Evolutionary conservation across 208 protist genomes (phyloP), one percentile per base, ranked within the genome.

Genomic region (Herpetomonas tarakana): DNA sequence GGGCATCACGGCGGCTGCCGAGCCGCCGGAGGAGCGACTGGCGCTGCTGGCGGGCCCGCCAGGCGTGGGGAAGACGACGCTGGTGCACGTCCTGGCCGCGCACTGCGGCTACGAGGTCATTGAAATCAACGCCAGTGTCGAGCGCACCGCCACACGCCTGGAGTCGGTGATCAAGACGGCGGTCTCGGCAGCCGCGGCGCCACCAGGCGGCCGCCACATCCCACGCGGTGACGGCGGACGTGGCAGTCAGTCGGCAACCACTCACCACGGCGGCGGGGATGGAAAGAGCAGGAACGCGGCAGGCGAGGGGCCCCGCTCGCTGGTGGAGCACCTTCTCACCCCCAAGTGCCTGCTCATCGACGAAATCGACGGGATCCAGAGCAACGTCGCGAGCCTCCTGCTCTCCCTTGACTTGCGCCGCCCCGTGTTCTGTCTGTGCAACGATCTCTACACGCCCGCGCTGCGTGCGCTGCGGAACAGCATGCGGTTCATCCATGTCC

Each of bases 21-120:
- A 51, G 16, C 68, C 71, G 24, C 88, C 88, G 6, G 79, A 73
- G 46, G 86, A 91, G 53, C 81, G 78, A 14, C 66, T 95, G 1
- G 81, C 75, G 6, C 58, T 98, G 45, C 63, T 98, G 12, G 82
- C 83, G 0, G 97, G 97, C 0, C 93, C 96, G 19, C 96, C 97
- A 0, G 97, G 97, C 21, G 68, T 97, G 11, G 97, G 97, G 19
- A 99, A 99, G 76, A 98, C 97, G 21, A 98, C 97, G 0, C 74
- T 99, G 3, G 96, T 90, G 12, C 92, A 98, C 54, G 87, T 98
- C 4, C 58, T 98, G 3, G 97, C 95, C 7, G 61, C 78, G 29
- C 90, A 98, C 53, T 96, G 92, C 59, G 95, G 95, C 1, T 99
- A 98, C 69, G 78, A 91, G 50, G 67, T 88, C 52, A 60, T 98